These are phyloP conservation scores for Verticillium zaregamsianum DNA, from an alignment of 2,329 filamentous ascomycete species.

Conservation along the genomic window DNA sequence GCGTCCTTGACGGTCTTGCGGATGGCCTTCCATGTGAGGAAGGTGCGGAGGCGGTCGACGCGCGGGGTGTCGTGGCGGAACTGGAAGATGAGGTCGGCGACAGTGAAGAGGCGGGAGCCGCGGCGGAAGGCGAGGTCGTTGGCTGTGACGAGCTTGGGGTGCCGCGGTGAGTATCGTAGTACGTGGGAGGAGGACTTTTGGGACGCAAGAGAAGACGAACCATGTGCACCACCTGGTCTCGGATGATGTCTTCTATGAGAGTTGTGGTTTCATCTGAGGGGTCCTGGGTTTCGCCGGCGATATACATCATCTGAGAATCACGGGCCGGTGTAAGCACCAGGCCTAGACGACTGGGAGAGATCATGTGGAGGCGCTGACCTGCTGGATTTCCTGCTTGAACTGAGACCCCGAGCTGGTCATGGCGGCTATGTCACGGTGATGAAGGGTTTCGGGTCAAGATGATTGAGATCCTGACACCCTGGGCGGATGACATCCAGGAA, in stretches of 20 bases:
- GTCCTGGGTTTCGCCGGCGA: conserved; percentile 14
- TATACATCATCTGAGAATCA: conserved; percentile 16
- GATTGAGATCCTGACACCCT: no score
- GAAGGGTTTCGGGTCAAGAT: not conserved
- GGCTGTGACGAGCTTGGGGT: conserved; percentile 11
- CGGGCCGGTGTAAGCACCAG: not conserved
- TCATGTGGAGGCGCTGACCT: not conserved
- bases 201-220: conserved; percentile 1
- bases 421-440: not conserved
- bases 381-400: conserved; percentile 10
- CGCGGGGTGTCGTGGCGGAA: conserved; percentile 16
- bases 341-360: no score
- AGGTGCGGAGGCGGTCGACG: conserved; percentile 15
- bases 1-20: conserved; percentile 14
- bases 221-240: conserved; percentile 12
- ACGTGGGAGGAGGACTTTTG: not conserved
- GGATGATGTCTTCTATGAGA: conserved; percentile 15
- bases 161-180: not conserved
- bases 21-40: conserved; percentile 18
- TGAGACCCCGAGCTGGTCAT: not conserved
- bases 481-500: no score
- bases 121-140: conserved; percentile 15
- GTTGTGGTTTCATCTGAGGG: conserved; percentile 12
- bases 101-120: conserved; percentile 14
- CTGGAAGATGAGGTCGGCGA: conserved; percentile 18